These are phyloP conservation scores for Coemansia sp. DNA, from an alignment of 192 early-diverging fungal genomes.

Conservation along the genomic window DNA sequence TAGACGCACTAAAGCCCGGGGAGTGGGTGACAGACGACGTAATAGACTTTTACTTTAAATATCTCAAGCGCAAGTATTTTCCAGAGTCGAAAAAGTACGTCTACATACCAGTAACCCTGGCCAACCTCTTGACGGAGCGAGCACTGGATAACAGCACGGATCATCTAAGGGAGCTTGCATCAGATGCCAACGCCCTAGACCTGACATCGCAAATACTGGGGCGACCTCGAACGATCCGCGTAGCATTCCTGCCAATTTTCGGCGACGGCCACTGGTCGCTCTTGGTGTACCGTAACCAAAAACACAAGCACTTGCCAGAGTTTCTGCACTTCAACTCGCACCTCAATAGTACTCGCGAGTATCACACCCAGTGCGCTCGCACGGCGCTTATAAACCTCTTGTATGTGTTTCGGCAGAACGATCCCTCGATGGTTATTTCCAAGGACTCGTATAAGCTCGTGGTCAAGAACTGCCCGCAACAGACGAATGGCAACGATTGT, in stretches of 20 bases:
- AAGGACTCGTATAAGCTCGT: conserved; percentile 51
- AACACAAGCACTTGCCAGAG: conserved; percentile 29
- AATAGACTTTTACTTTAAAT: conserved; percentile 54
- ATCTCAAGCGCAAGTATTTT: conserved; percentile 49
- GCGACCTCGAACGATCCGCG: conserved; percentile 32
- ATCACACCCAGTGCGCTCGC: conserved; percentile 52
- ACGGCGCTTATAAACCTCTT: conserved; percentile 49
- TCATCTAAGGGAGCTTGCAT: conserved; percentile 31
- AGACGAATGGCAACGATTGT: conserved; percentile 48
- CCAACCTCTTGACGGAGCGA: conserved; percentile 43
- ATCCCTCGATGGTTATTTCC: conserved; percentile 40
- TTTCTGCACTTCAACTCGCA: conserved; percentile 57
- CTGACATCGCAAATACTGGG: conserved; percentile 34
- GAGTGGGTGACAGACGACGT: conserved; percentile 54
- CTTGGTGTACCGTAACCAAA: conserved; percentile 37
- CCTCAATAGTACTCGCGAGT: conserved; percentile 41
- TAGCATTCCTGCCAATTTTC: conserved; percentile 53
- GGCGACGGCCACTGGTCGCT: conserved; percentile 56
- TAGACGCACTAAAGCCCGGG: conserved; percentile 45
- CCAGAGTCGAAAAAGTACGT: conserved; percentile 45
- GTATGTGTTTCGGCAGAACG: conserved; percentile 48
- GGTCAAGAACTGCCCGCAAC: conserved; percentile 53
- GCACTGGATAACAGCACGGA: conserved; percentile 34
- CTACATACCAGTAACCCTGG: conserved; percentile 41
- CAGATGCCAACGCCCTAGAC: conserved; percentile 48